Base-by-base conservation (phyloP, 495 filamentous ascomycete species). In the Neurospora tetrasperma region DNA sequence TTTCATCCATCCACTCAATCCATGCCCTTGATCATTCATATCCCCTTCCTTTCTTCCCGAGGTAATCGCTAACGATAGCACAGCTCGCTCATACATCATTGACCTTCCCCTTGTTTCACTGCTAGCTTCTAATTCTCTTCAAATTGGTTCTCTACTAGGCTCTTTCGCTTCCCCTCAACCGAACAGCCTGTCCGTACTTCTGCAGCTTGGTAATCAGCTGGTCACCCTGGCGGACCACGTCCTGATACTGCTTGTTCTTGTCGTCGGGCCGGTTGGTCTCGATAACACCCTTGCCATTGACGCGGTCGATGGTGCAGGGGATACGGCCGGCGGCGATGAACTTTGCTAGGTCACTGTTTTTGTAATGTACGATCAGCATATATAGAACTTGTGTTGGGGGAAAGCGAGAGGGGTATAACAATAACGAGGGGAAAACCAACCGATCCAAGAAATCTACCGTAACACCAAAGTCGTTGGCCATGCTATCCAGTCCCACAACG, bases 211-310 rank as follows among this genome's bases (percentile, higher is more conserved):
- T 99, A 81, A 99, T 97, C 69, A 99, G 84, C 77, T 95, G 90
- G 83, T 99, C 96, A 39, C 96, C 96, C 78, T 98, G 95, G 86
- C 94, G 96, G 69, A 99, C 93, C 42, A 98, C 93, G 78, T 98
- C 96, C 69, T 94, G 89, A 81, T 98, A 99, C 82, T 99, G 96
- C 86, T 96, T 97, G 86, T 98, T 97, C 89, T 98, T 98, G 82
- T 97, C 94, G 79, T 98, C 96, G 5, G 96, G 94, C 70, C 96
- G 87, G 83, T 97, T 97, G 38, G 95, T 99, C 86, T 98, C 96
- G 78, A 99, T 98, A 78, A 98, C 92, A 44, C 94, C 95, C 76
- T 96, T 94, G 73, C 86, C 86, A 0, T 85, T 83, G 74, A 99
- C 96, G 68, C 96, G 93, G 84, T 99, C 96, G 76, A 99, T 98